Conservation (phyloP, 192 early-diverging fungal genomes). For the Helicostylum pulchrum region DNA sequence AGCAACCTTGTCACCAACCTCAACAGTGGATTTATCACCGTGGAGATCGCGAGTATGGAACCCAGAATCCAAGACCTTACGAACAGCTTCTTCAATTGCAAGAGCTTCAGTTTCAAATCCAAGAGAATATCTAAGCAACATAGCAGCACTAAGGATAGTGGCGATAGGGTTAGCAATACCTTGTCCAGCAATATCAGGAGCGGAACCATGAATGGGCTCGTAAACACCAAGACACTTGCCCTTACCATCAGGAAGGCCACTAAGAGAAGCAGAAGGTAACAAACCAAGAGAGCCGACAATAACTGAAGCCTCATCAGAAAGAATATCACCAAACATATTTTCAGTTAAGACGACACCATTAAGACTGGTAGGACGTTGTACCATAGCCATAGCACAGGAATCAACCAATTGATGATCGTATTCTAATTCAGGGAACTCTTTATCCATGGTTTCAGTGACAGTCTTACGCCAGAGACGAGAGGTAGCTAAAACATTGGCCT, state of each 20-base stretch:
- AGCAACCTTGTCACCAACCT: conserved; percentile 92
- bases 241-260: conserved; percentile 75
- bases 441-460: conserved; percentile 83
- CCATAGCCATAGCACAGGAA: conserved; percentile 95
- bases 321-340: conserved; percentile 99
- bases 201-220: conserved; percentile 99
- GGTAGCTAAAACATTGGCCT: conserved; percentile 97
- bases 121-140: conserved; percentile 95
- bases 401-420: conserved; percentile 94
- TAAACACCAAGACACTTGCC: conserved; percentile 81
- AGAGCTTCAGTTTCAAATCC: conserved; percentile 86
- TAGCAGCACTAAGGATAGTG: conserved; percentile 92
- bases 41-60: conserved; percentile 91
- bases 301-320: conserved; percentile 92
- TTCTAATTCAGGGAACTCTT: conserved; percentile 86
- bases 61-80: conserved; percentile 78
- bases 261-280: conserved; percentile 88
- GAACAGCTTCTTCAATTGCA: conserved; percentile 89
- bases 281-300: conserved; percentile 94
- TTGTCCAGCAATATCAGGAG: conserved; percentile 98
- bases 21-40: conserved; percentile 76
- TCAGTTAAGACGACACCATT: conserved; percentile 97
- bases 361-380: conserved; percentile 82
- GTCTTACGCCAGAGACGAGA: conserved; percentile 96
- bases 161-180: conserved; percentile 97